These are phyloP conservation scores for Skeletonema potamos DNA, from an alignment of 108 stramenopile species.

Conservation along the genomic window DNA sequence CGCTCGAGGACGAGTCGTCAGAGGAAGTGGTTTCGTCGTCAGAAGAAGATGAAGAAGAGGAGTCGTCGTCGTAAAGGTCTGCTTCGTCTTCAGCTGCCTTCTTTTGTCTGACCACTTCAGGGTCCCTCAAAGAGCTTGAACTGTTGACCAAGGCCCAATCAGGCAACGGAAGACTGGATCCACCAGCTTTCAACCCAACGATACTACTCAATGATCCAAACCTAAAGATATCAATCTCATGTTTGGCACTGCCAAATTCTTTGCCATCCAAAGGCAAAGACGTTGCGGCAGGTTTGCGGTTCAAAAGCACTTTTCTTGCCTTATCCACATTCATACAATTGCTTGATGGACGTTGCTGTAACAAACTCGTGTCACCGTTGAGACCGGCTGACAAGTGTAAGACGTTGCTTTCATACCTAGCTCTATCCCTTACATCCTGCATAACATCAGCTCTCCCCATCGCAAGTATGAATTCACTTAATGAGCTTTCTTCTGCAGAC, in stretches of 20 bases:
- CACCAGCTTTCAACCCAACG: conserved; percentile 66
- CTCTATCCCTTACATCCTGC: conserved; percentile 95
- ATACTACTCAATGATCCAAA: conserved; percentile 88
- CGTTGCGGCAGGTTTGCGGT: conserved; percentile 60
- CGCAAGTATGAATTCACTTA: conserved; percentile 93
- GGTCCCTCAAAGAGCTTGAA: conserved; percentile 78
- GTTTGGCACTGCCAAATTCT: conserved; percentile 22
- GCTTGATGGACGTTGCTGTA: conserved; percentile 41
- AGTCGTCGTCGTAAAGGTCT: neutral
- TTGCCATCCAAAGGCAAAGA: conserved; percentile 58
- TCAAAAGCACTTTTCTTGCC: conserved; percentile 55
- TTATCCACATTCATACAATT: conserved; percentile 39
- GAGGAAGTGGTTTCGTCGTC: conserved; percentile 16
- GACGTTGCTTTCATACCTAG: conserved; percentile 84
- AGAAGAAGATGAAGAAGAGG: conserved; percentile 27
- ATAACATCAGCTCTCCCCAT: conserved; percentile 90
- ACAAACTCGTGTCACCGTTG: conserved; percentile 51
- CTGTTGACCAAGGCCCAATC: conserved; percentile 86
- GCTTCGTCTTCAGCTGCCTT: conserved; percentile 1
- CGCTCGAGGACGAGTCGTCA: conserved; percentile 15
- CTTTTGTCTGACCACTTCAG: conserved; percentile 24
- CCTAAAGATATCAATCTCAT: conserved; percentile 52
- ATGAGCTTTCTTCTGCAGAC: conserved; percentile 34
- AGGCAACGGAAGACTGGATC: conserved; percentile 77
- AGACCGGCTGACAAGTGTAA: conserved; percentile 66